Percentiles rank a stretch among this genome's conserved stretches.
phyloP scores from a whole-genome alignment of 441 rosid genomes.

The Adansonia gregorii region DNA sequence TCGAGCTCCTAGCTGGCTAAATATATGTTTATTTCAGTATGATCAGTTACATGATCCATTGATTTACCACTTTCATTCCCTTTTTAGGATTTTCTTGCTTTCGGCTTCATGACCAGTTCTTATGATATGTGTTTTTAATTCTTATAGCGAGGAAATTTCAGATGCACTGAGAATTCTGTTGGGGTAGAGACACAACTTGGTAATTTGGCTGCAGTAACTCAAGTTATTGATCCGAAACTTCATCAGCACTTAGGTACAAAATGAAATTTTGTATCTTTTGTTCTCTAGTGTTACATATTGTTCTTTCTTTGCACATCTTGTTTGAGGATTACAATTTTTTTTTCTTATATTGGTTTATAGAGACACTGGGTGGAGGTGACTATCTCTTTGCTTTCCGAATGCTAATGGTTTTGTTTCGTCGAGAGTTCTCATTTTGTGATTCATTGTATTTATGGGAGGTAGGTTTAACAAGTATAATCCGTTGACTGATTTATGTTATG shows the following conservation, averaged over 20 bases:
- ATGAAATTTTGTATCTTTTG: background rate
- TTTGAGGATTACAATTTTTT: background rate
- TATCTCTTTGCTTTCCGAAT: constrained; percentile 92
- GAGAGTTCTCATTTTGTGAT: constrained; percentile 97
- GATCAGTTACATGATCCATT: background rate
- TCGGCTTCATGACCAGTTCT: constrained; percentile 28
- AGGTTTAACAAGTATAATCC: constrained; percentile 29
- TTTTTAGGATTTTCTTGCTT: constrained; percentile 18
- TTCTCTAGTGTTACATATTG: background rate
- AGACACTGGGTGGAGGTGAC: constrained; percentile 93
- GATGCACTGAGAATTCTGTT: constrained; percentile 82
- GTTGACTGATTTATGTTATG: background rate
- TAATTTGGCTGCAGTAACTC: constrained; percentile 84
- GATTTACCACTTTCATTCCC: background rate
- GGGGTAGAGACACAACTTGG: constrained; percentile 92
- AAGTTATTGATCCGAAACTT: constrained; percentile 89
- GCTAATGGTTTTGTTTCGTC: constrained; percentile 96
- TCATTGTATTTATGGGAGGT: constrained; percentile 99
- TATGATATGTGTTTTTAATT: constrained; percentile 34
- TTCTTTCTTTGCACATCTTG: background rate
- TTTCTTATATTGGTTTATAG: constrained; percentile 41
- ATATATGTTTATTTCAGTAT: background rate
- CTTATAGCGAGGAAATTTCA: constrained; percentile 88
- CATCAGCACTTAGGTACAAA: constrained; percentile 87
- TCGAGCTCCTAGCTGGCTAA: background rate